phyloP scores from a whole-genome alignment of 768 basidiomycete species.

The Gyrodon lividus region DNA sequence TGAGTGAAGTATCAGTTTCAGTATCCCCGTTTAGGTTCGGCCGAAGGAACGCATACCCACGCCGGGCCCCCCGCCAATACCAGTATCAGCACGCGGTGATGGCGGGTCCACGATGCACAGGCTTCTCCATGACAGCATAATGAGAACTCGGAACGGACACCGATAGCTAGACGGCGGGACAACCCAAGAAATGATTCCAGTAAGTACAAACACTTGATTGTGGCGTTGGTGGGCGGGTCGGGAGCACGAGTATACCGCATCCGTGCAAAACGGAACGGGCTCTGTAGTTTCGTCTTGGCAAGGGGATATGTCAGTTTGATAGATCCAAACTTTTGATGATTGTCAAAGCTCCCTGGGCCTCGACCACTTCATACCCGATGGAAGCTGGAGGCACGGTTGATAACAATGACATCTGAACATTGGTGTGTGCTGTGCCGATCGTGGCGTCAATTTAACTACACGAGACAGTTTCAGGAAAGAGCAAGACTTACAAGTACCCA shows the following conservation, averaged over 20 bases:
- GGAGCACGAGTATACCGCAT: no score
- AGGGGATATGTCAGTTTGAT: background rate
- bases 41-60: no score
- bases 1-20: background rate
- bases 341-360: no score
- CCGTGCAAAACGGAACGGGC: conserved; percentile 10
- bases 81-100: background rate
- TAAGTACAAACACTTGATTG: background rate
- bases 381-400: no score
- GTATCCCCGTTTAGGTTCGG: background rate
- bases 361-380: no score
- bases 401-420: no score
- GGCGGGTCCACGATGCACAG: background rate
- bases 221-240: background rate
- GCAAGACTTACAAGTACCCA: background rate
- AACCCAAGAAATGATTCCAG: no score
- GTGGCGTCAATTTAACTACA: background rate
- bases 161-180: no score
- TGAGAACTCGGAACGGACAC: background rate
- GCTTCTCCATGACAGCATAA: background rate
- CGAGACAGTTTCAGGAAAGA: no score
- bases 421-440: background rate
- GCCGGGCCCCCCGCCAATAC: background rate
- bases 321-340: background rate
- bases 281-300: background rate